Conservation (phyloP, 495 filamentous ascomycete genomes). For the Hypoxylon perforatum region DNA sequence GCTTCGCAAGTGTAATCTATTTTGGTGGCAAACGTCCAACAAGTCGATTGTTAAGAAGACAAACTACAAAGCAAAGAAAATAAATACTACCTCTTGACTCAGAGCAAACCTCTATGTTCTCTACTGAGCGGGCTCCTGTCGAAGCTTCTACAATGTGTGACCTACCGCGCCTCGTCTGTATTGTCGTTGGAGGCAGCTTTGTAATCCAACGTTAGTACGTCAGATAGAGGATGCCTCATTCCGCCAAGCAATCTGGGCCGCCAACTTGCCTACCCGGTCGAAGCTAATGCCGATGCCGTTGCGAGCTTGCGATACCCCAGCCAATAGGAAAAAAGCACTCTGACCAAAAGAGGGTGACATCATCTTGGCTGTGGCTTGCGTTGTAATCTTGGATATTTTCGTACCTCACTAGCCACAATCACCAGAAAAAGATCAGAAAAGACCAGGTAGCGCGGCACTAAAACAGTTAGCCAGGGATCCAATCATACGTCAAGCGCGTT, state of each 20-base stretch:
- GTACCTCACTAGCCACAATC: constrained; percentile 8
- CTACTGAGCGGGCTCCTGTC: background rate
- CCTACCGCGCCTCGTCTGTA: background rate
- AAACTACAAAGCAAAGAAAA: background rate
- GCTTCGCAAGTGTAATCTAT: constrained; percentile 3
- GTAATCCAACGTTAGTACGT: constrained; percentile 44
- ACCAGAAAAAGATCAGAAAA: background rate
- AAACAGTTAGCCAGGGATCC: constrained; percentile 37
- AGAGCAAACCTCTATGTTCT: background rate
- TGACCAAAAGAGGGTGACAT: constrained; percentile 15
- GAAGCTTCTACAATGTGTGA: constrained; percentile 46
- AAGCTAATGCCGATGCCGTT: constrained; percentile 15
- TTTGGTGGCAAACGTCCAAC: background rate
- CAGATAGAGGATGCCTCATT: constrained; percentile 35
- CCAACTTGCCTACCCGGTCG: constrained; percentile 2
- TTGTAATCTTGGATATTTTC: constrained; percentile 36
- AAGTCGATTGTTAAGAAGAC: background rate
- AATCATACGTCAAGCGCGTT: constrained; percentile 50
- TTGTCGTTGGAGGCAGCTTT: constrained; percentile 35
- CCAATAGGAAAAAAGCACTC: constrained; percentile 24
- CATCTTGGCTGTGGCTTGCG: constrained; percentile 24
- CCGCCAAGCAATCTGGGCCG: constrained; percentile 27
- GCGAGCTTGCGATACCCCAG: background rate
- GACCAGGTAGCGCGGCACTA: constrained; percentile 17
- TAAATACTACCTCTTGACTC: constrained; percentile 23